phyloP scores from a whole-genome alignment of 1,284 basidiomycete species.

The Ustilago shanxiensis region DNA sequence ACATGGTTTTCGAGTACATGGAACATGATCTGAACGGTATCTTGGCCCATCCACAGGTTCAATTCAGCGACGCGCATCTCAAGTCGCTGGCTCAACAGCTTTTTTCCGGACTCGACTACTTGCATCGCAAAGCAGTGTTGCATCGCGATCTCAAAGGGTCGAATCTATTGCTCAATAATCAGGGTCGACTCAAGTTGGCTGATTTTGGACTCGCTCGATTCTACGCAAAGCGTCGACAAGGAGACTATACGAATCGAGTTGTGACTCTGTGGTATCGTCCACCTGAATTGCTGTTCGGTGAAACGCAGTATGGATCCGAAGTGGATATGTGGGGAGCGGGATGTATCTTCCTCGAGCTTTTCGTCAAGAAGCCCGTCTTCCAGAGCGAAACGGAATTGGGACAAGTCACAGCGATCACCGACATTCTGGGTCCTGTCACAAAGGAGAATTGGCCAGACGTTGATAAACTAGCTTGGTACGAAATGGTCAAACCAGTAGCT shows the following conservation, averaged over 20 bases:
- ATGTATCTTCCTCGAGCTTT: slow-evolving; percentile 98
- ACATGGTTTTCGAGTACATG: slow-evolving; percentile 99
- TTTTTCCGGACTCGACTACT: slow-evolving; percentile 89
- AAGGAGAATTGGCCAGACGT: slow-evolving; percentile 86
- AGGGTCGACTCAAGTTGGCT: slow-evolving; percentile 92
- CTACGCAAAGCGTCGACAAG: slow-evolving; percentile 88
- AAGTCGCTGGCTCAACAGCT: slow-evolving; percentile 97
- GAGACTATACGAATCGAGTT: slow-evolving; percentile 98
- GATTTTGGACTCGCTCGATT: slow-evolving; percentile 98
- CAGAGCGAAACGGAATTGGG: slow-evolving; percentile 97
- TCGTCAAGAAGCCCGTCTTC: slow-evolving; percentile 92
- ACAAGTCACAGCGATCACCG: slow-evolving; percentile 92
- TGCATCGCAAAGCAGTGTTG: slow-evolving; percentile 93
- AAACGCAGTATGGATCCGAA: slow-evolving; percentile 95
- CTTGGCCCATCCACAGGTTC: slow-evolving; percentile 87
- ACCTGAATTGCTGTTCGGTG: slow-evolving; percentile 93
- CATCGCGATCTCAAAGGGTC: slow-evolving; percentile 99
- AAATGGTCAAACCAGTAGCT: slow-evolving; percentile 86
- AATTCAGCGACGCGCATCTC: slow-evolving; percentile 85
- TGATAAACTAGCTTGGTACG: slow-evolving; percentile 92
- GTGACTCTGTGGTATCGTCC: slow-evolving; percentile 99
- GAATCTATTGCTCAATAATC: slow-evolving; percentile 94
- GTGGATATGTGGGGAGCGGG: slow-evolving; percentile 99
- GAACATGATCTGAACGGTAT: slow-evolving; percentile 98
- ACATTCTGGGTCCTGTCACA: slow-evolving; percentile 88